phyloP scores from a whole-genome alignment of 2,329 filamentous ascomycete genomes.

The Hymenotorrendiella dingleyae region DNA sequence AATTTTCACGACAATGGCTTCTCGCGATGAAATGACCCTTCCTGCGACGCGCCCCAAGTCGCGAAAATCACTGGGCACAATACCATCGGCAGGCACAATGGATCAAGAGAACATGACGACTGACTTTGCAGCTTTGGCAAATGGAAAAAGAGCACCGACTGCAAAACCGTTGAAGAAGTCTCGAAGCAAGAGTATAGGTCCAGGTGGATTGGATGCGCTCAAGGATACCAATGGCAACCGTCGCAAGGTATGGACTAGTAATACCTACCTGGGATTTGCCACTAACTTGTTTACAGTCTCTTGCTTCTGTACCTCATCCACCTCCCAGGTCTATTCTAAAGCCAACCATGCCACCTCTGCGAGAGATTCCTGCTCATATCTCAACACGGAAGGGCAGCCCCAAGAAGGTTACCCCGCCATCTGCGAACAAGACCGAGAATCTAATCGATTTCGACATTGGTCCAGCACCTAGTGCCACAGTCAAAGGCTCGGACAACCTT shows the following conservation, averaged over 20 bases:
- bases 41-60: constrained; percentile 47
- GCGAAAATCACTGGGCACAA: constrained; percentile 67
- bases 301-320: constrained; percentile 33
- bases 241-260: constrained; percentile 57
- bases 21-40: constrained; percentile 41
- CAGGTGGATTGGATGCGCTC: constrained; percentile 79
- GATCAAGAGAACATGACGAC: constrained; percentile 77
- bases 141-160: constrained; percentile 21
- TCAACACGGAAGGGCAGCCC: constrained; percentile 25
- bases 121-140: constrained; percentile 47
- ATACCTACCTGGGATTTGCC: constrained; percentile 23
- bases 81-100: constrained; percentile 45
- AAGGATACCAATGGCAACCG: constrained; percentile 71
- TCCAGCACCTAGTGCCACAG: constrained; percentile 12
- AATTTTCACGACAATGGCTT: constrained; percentile 32
- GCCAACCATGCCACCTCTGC: constrained; percentile 62
- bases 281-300: constrained; percentile 22
- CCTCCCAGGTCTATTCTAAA: constrained; percentile 71
- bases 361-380: constrained; percentile 55
- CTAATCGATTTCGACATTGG: constrained; percentile 27
- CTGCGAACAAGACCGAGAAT: constrained; percentile 15
- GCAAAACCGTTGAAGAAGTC: constrained; percentile 51
- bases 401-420: constrained; percentile 25
- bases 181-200: constrained; percentile 92
- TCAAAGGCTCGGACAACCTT: constrained; percentile 35